phyloP scores from a whole-genome alignment of 768 basidiomycete genomes.

The Amanita inopinata region DNA sequence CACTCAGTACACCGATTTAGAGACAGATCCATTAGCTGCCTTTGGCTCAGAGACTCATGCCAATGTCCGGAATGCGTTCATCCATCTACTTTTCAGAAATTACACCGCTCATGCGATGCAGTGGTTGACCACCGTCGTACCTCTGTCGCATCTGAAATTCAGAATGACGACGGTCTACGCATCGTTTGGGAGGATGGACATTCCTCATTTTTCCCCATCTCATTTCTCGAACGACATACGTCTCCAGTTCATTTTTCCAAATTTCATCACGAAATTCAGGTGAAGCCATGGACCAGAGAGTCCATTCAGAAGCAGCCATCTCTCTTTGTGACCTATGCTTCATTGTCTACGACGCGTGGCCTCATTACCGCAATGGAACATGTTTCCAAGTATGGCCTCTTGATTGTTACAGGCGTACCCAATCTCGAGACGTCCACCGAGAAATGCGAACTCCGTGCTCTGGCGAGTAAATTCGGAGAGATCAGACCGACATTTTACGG shows the following conservation, averaged over 20 bases:
- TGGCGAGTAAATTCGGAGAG: slow-evolving; percentile 65
- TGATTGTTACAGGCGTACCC: slow-evolving; percentile 67
- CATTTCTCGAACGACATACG: slow-evolving; percentile 43
- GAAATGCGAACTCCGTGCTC: slow-evolving; percentile 53
- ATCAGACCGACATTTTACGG: slow-evolving; percentile 89
- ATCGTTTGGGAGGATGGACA: slow-evolving; percentile 53
- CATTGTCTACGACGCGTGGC: slow-evolving; percentile 32
- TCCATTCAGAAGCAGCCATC: slow-evolving; percentile 26
- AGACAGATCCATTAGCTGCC: slow-evolving; percentile 43
- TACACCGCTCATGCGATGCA: slow-evolving; percentile 64
- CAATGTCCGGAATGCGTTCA: slow-evolving; percentile 66
- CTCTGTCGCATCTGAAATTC: slow-evolving; percentile 16
- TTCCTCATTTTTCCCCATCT: slow-evolving; percentile 38
- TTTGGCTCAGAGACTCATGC: slow-evolving; percentile 85
- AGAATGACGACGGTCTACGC: slow-evolving; percentile 14
- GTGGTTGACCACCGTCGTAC: slow-evolving; percentile 33
- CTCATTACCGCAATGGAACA: slow-evolving; percentile 58
- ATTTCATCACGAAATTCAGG: slow-evolving; percentile 36
- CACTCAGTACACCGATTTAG: slow-evolving; percentile 31
- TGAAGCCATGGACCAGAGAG: slow-evolving; percentile 34
- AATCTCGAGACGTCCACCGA: slow-evolving; percentile 46
- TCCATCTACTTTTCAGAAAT: slow-evolving; percentile 68
- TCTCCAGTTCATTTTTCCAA: slow-evolving; percentile 21
- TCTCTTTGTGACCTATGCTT: slow-evolving; percentile 48
- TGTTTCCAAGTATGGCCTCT: slow-evolving; percentile 59